Evolutionary conservation across 257 asterid genomes (phyloP).

Genomic region (Lycium barbarum): DNA sequence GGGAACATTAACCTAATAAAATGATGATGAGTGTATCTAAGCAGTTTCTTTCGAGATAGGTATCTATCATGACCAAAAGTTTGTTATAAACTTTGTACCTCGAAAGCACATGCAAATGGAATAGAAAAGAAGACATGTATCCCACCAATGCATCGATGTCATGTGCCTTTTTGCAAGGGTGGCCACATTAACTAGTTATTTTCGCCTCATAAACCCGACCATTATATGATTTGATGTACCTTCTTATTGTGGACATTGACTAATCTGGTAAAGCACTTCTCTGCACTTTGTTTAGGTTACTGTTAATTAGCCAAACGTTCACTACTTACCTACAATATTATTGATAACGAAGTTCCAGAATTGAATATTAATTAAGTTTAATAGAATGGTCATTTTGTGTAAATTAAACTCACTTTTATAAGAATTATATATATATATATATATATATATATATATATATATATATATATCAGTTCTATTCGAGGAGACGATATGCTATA

Average conservation of each 20-base stretch:
- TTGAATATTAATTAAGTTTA: background rate
- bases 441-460: too few species aligned
- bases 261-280: background rate
- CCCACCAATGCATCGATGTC: background rate
- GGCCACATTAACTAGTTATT: background rate
- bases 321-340: background rate
- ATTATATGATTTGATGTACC: background rate
- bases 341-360: background rate
- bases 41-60: too few species aligned
- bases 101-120: background rate
- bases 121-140: background rate
- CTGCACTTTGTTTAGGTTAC: background rate
- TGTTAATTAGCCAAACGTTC: background rate
- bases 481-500: too few species aligned
- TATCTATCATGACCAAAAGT: background rate
- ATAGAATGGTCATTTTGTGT: too few species aligned
- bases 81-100: background rate
- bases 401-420: too few species aligned
- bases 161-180: constrained; percentile 4
- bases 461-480: too few species aligned
- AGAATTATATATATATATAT: too few species aligned
- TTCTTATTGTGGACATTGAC: background rate
- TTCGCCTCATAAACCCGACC: background rate
- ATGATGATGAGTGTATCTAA: too few species aligned
- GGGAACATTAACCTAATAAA: too few species aligned